Percentiles rank a stretch among this genome's conserved stretches.
phyloP scores from a whole-genome alignment of 75 land plant species.

The Picea glauca region DNA sequence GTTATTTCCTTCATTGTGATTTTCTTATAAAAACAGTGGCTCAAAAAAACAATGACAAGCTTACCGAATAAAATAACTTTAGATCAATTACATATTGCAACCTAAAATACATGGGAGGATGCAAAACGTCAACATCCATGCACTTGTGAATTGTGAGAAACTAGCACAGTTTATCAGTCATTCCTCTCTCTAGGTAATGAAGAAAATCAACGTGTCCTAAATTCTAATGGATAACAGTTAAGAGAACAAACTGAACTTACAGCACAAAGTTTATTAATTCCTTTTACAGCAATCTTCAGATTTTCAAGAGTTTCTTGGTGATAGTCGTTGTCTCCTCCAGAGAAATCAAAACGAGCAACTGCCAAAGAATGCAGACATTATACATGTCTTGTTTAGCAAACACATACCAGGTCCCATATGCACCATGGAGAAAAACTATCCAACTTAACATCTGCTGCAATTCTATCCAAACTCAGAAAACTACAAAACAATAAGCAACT shows the following conservation, averaged over 20 bases:
- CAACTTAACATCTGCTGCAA: neutral
- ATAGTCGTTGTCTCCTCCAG: constrained; percentile 70
- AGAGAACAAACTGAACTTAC: constrained; percentile 35
- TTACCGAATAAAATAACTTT: neutral
- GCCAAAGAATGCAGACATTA: neutral
- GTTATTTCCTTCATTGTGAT: neutral
- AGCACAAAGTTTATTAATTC: constrained; percentile 71
- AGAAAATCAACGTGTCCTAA: constrained; percentile 70
- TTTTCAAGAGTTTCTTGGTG: constrained; percentile 92
- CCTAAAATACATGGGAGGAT: neutral
- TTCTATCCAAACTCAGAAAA: neutral
- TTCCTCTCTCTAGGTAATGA: constrained; percentile 34
- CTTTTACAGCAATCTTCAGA: constrained; percentile 66
- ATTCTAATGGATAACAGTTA: constrained; percentile 65
- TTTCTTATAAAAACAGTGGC: neutral
- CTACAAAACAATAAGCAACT: constrained; percentile 6
- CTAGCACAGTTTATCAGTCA: neutral
- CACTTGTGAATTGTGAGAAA: neutral
- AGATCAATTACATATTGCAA: neutral
- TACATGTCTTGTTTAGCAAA: neutral
- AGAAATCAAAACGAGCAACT: constrained; percentile 92
- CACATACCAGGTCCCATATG: neutral
- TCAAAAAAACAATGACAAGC: neutral
- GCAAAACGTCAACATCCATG: neutral
- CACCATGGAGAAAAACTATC: neutral